Evolutionary conservation across 148 eudicot genomes (phyloP).

Genomic region (Heliosperma pusillum): DNA sequence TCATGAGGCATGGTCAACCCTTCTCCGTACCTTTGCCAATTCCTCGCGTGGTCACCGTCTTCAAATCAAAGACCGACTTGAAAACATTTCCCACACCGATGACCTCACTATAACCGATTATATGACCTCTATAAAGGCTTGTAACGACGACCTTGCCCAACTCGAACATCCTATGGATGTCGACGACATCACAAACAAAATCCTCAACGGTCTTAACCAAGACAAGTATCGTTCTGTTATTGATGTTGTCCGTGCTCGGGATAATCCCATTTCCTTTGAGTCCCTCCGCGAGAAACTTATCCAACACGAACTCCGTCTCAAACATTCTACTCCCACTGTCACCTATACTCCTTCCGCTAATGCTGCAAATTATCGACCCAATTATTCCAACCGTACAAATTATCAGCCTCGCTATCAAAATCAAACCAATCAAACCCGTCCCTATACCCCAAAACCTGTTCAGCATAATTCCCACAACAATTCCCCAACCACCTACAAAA

Average conservation of each 20-base stretch:
- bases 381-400: no score
- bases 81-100: not conserved
- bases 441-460: not conserved
- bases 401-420: not conserved
- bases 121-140: not conserved
- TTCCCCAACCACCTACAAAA: no score
- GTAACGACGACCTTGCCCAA: not conserved
- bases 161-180: not conserved
- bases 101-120: not conserved
- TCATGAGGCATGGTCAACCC: not conserved
- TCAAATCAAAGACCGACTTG: constrained; percentile 1
- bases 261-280: not conserved
- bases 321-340: not conserved
- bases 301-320: not conserved
- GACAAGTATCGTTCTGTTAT: not conserved
- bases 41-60: constrained; percentile 1
- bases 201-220: not conserved
- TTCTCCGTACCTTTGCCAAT: constrained; percentile 3
- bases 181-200: not conserved
- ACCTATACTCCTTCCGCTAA: not conserved
- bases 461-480: not conserved
- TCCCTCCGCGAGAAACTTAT: not conserved
- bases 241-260: not conserved
- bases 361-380: not conserved
- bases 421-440: not conserved